phyloP scores from a whole-genome alignment of 495 filamentous ascomycete species.

The Terfezia boudieri region DNA sequence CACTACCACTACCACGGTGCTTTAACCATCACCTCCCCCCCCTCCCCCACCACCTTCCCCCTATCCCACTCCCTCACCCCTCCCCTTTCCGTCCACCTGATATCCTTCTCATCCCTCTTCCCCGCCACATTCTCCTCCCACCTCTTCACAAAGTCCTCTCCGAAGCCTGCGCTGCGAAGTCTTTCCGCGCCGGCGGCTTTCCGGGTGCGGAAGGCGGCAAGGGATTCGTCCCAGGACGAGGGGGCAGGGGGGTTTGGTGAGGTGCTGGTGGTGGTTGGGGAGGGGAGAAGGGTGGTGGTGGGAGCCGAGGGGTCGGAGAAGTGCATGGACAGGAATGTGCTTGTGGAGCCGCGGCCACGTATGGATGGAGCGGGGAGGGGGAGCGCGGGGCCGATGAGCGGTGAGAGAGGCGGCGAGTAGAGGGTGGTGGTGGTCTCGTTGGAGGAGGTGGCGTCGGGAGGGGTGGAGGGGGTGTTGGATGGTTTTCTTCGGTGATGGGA shows the following conservation, averaged over 20 bases:
- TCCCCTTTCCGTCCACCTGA: slow-evolving; percentile 58
- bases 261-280: slow-evolving; percentile 46
- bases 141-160: slow-evolving; percentile 48
- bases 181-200: slow-evolving; percentile 55
- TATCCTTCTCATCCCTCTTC: slow-evolving; percentile 37
- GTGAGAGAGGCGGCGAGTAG: slow-evolving; percentile 51
- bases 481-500: slow-evolving; percentile 16
- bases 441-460: not conserved
- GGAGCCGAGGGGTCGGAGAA: no score
- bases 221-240: slow-evolving; percentile 64
- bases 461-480: slow-evolving; percentile 17
- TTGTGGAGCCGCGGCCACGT: slow-evolving; percentile 53
- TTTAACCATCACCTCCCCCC: slow-evolving; percentile 34
- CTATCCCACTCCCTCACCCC: slow-evolving; percentile 81
- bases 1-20: slow-evolving; percentile 9
- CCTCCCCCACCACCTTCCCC: slow-evolving; percentile 49
- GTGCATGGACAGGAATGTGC: no score
- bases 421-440: not conserved
- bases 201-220: slow-evolving; percentile 69
- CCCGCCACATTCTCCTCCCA: slow-evolving; percentile 47
- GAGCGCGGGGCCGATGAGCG: slow-evolving; percentile 61
- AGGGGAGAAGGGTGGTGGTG: no score
- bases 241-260: slow-evolving; percentile 27
- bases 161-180: slow-evolving; percentile 56
- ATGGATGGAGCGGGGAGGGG: slow-evolving; percentile 28